Conservation (phyloP, 306 rosid genomes). For the Astragalus membranaceus region DNA sequence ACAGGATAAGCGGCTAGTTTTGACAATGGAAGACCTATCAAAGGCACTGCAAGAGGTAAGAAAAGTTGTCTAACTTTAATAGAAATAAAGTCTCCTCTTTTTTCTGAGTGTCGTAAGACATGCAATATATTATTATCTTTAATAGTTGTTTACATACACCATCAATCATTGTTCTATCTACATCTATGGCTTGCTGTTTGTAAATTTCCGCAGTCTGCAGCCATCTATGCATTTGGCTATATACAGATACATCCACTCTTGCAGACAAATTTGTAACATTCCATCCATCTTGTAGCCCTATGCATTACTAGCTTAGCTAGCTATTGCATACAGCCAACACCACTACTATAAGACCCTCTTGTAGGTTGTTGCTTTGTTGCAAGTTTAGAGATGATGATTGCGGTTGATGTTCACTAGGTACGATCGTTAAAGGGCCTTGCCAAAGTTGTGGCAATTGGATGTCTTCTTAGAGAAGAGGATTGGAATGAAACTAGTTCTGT, state of each 20-base stretch:
- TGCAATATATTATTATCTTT: not conserved
- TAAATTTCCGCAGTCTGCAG: not conserved
- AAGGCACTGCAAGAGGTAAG: conserved; percentile 69
- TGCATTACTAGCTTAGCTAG: not conserved
- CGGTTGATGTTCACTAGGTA: conserved; percentile 32
- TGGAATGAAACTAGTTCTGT: not conserved
- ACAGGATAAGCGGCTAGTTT: conserved; percentile 82
- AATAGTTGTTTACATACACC: too few relatives aligned
- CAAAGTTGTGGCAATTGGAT: not conserved
- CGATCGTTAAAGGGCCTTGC: too few relatives aligned
- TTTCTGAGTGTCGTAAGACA: not conserved
- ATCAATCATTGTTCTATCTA: too few relatives aligned
- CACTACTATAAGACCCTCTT: not conserved
- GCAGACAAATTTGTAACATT: not conserved
- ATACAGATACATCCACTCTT: not conserved
- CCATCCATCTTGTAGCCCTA: not conserved
- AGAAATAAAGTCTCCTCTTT: not conserved
- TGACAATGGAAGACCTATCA: conserved; percentile 81
- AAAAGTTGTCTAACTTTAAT: conserved; percentile 18
- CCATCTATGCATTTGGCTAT: not conserved
- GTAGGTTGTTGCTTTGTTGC: not conserved
- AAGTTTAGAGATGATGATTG: not conserved
- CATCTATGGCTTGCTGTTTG: not conserved
- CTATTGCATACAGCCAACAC: not conserved
- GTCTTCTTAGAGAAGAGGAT: not conserved